Percentiles rank a stretch among this genome's conserved stretches.
Evolutionary conservation across 805 yeast genomes (phyloP).

Genomic region (Teunomyces cretensis): DNA sequence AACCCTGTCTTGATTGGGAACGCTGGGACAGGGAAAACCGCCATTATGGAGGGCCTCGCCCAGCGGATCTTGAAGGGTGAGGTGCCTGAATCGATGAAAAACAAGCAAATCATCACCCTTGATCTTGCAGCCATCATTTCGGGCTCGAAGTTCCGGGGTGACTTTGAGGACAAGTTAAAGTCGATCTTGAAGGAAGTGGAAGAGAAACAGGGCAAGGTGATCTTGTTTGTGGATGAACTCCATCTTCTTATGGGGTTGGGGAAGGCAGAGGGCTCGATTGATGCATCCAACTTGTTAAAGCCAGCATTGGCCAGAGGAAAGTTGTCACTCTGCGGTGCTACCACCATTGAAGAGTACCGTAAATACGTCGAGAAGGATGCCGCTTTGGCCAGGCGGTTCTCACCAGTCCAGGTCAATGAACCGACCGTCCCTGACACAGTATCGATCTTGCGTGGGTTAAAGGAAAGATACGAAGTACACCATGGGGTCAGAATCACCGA

Average conservation of each 20-base stretch:
- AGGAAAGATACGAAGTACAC: slow-evolving; percentile 93
- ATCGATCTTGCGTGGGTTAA: slow-evolving; percentile 87
- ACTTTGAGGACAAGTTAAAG: slow-evolving; percentile 88
- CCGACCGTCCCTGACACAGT: slow-evolving; percentile 91
- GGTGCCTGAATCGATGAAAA: slow-evolving; percentile 92
- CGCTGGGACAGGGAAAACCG: slow-evolving; percentile 98
- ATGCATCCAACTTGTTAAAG: slow-evolving; percentile 88
- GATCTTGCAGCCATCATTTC: slow-evolving; percentile 89
- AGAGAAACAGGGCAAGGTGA: slow-evolving; percentile 69
- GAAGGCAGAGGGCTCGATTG: slow-evolving; percentile 91
- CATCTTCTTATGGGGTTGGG: slow-evolving; percentile 90
- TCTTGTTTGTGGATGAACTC: slow-evolving; percentile 86
- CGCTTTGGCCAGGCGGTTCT: slow-evolving; percentile 91
- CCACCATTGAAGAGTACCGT: slow-evolving; percentile 89
- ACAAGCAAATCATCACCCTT: slow-evolving; percentile 76
- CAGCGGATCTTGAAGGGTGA: slow-evolving; percentile 89
- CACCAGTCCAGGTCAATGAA: slow-evolving; percentile 80
- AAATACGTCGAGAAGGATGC: slow-evolving; percentile 96
- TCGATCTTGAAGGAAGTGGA: slow-evolving; percentile 80
- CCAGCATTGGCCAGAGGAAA: slow-evolving; percentile 94
- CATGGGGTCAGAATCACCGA: slow-evolving; percentile 96
- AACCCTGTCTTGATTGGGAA: slow-evolving; percentile 94
- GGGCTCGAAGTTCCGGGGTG: slow-evolving; percentile 96
- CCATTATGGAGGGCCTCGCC: slow-evolving; percentile 94
- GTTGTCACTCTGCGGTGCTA: slow-evolving; percentile 93